These are phyloP conservation scores for Rosellinia necatrix DNA, from an alignment of 2,329 filamentous ascomycete species.

Conservation along the genomic window DNA sequence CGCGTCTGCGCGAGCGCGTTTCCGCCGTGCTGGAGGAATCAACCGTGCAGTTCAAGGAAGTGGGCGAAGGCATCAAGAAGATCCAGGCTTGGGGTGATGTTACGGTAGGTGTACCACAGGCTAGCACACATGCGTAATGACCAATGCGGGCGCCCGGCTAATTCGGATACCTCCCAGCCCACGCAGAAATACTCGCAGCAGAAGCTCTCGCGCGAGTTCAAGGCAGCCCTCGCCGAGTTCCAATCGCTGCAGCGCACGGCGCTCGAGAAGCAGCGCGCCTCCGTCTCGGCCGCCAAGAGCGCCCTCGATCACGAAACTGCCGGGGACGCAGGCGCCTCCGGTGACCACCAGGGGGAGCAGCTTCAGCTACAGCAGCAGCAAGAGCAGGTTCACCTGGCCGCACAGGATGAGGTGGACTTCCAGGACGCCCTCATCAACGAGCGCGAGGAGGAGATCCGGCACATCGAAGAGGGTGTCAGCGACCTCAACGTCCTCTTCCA, in stretches of 20 bases:
- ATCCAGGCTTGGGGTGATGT: conserved; percentile 86
- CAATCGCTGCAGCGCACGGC: conserved; percentile 88
- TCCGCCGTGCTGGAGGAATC: conserved; percentile 87
- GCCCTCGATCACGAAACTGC: conserved; percentile 67
- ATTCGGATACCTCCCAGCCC: conserved; percentile 60
- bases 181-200: conserved; percentile 96
- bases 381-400: conserved; percentile 78
- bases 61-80: conserved; percentile 92
- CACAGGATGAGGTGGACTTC: conserved; percentile 96
- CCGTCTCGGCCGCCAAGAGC: conserved; percentile 79
- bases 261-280: conserved; percentile 89
- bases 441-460: conserved; percentile 94
- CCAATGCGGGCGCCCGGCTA: background rate
- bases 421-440: conserved; percentile 95
- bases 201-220: conserved; percentile 93
- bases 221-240: conserved; percentile 85
- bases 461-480: conserved; percentile 94
- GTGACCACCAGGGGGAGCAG: conserved; percentile 43
- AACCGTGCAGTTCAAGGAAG: conserved; percentile 82
- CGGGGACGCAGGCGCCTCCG: conserved; percentile 32
- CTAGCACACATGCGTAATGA: too few relatives aligned
- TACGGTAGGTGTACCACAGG: conserved; percentile 59
- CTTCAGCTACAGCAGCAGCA: conserved; percentile 54
- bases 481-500: conserved; percentile 96
- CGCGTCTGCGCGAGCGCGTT: conserved; percentile 86